Evolutionary conservation across 495 filamentous ascomycete species (phyloP).

Genomic region (Gamarada debralockiae): DNA sequence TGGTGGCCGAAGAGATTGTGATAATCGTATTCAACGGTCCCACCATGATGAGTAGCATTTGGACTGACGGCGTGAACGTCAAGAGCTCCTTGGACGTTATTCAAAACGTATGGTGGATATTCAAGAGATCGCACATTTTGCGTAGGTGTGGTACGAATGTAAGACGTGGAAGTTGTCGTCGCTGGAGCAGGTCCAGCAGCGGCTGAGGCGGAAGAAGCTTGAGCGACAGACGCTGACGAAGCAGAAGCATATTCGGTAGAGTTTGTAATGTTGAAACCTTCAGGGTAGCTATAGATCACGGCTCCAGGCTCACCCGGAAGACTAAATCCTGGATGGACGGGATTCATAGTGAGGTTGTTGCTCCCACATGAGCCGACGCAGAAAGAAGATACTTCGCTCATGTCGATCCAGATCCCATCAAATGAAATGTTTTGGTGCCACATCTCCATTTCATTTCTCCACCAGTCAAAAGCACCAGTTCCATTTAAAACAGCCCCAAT

Average conservation of each 20-base stretch:
- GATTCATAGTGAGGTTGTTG: conserved; percentile 63
- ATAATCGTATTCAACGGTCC: conserved; percentile 72
- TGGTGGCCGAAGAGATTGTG: conserved; percentile 75
- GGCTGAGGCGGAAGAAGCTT: conserved; percentile 38
- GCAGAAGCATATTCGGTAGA: conserved; percentile 62
- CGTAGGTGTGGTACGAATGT: conserved; percentile 61
- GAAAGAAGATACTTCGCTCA: conserved; percentile 81
- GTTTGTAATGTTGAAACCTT: conserved; percentile 69
- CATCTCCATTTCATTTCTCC: conserved; percentile 61
- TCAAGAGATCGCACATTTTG: conserved; percentile 71
- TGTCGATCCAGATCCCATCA: conserved; percentile 89
- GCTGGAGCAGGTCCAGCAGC: conserved; percentile 19
- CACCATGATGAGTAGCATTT: conserved; percentile 74
- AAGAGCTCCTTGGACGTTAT: conserved; percentile 75
- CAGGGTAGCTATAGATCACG: conserved; percentile 60
- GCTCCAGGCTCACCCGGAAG: conserved; percentile 65
- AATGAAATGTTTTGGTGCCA: conserved; percentile 63
- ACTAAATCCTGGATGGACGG: conserved; percentile 61
- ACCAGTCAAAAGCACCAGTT: conserved; percentile 58
- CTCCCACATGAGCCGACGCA: conserved; percentile 77
- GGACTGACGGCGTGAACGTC: conserved; percentile 70
- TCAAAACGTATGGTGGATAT: conserved; percentile 77
- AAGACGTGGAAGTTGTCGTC: conserved; percentile 35
- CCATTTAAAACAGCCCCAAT: conserved; percentile 57
- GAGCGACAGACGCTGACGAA: conserved; percentile 46